phyloP scores from a whole-genome alignment of 2,329 filamentous ascomycete genomes.

The Dactylellina sp. region DNA sequence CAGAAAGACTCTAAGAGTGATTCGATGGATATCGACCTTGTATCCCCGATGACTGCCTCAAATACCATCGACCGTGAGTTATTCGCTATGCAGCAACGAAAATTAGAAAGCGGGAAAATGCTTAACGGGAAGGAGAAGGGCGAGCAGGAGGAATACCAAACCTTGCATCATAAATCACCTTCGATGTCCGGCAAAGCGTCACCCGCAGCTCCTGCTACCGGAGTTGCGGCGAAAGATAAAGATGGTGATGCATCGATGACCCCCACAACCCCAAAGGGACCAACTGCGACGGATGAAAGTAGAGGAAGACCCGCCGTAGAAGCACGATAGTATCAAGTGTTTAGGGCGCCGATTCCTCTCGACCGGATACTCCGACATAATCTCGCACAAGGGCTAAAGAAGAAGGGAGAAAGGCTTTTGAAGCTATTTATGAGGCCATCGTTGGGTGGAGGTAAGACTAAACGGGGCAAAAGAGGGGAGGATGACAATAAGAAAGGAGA shows the following conservation, averaged over 20 bases:
- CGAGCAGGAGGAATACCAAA: conserved; percentile 56
- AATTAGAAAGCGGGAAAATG: conserved; percentile 50
- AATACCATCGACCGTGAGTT: conserved; percentile 43
- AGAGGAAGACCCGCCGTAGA: conserved; percentile 46
- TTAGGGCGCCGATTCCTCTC: conserved; percentile 6
- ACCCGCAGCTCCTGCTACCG: conserved; percentile 20
- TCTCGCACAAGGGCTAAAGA: background rate
- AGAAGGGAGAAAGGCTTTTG: background rate
- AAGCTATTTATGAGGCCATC: background rate
- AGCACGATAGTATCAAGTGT: conserved; percentile 43
- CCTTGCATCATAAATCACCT: conserved; percentile 52
- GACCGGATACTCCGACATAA: background rate
- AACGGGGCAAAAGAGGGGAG: background rate
- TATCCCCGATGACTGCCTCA: conserved; percentile 15
- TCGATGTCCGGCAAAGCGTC: conserved; percentile 55
- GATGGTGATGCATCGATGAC: conserved; percentile 51
- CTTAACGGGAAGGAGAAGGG: conserved; percentile 54
- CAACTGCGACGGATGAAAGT: conserved; percentile 35
- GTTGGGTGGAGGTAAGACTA: background rate
- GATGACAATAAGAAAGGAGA: background rate
- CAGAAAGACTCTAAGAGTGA: conserved; percentile 47
- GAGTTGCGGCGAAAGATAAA: conserved; percentile 28
- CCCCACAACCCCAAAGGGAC: conserved; percentile 28
- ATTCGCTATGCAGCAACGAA: conserved; percentile 55
- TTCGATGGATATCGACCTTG: conserved; percentile 53